Evolutionary conservation across 2,329 filamentous ascomycete genomes (phyloP).

Genomic region (Aspergillus ochraceus): DNA sequence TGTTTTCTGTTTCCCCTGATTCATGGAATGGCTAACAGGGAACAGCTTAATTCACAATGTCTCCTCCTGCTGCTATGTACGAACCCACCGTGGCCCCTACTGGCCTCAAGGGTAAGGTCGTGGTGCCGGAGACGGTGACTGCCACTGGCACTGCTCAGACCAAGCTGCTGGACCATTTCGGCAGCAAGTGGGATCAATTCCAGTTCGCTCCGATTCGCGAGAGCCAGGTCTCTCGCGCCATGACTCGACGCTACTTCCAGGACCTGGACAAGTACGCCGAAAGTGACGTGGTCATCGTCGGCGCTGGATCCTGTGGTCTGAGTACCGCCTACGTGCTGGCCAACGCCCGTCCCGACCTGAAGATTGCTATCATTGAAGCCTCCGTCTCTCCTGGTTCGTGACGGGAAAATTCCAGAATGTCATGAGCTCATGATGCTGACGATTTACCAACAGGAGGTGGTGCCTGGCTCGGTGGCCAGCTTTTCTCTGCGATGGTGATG

Average conservation of each 20-base stretch:
- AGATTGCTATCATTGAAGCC: slow-evolving; percentile 88
- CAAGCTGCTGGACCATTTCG: slow-evolving; percentile 64
- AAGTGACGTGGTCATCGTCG: slow-evolving; percentile 90
- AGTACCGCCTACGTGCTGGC: slow-evolving; percentile 82
- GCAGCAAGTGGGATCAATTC: slow-evolving; percentile 78
- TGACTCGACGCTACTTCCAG: slow-evolving; percentile 89
- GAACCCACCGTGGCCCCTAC: slow-evolving; percentile 44
- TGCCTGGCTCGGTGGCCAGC: slow-evolving; percentile 90
- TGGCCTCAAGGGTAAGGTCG: slow-evolving; percentile 45
- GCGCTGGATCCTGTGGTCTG: slow-evolving; percentile 84
- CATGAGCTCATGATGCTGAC: neutral
- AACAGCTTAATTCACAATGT: slow-evolving; percentile 59
- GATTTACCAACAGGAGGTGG: slow-evolving; percentile 62
- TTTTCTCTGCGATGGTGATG: slow-evolving; percentile 95
- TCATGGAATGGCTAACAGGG: slow-evolving; percentile 44
- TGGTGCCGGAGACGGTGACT: slow-evolving; percentile 41
- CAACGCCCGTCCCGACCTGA: slow-evolving; percentile 80
- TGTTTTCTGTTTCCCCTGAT: slow-evolving; percentile 32
- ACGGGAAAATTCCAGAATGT: neutral
- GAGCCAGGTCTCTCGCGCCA: slow-evolving; percentile 87
- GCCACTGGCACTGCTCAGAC: slow-evolving; percentile 45
- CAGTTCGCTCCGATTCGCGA: slow-evolving; percentile 84
- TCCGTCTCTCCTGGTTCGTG: slow-evolving; percentile 69
- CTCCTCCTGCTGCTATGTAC: slow-evolving; percentile 72
- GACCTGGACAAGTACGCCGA: slow-evolving; percentile 89